Evolutionary conservation across 2,329 filamentous ascomycete genomes (phyloP).

Genomic region (Penicillium olsonii): DNA sequence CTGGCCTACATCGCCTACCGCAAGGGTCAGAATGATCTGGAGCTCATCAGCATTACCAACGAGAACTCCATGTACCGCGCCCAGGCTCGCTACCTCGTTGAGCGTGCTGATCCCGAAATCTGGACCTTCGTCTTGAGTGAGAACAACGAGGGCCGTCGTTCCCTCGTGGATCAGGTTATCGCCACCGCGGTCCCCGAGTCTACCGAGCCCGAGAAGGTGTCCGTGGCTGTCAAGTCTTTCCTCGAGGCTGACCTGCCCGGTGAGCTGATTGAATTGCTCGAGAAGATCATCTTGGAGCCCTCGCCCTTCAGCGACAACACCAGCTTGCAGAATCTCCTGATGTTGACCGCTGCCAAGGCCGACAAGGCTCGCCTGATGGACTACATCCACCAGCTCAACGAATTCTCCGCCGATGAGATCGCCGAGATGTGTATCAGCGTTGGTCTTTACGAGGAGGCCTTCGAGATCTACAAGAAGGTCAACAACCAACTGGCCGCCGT

Average conservation of each 20-base stretch:
- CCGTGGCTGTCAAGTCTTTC: conserved; percentile 89
- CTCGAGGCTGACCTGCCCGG: conserved; percentile 85
- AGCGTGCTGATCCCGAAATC: conserved; percentile 84
- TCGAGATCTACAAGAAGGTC: conserved; percentile 98
- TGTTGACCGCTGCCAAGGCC: conserved; percentile 94
- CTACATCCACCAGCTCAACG: conserved; percentile 88
- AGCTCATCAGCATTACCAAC: conserved; percentile 96
- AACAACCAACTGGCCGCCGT: conserved; percentile 83
- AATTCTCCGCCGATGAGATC: conserved; percentile 90
- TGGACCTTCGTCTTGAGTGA: conserved; percentile 94
- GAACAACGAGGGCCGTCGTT: conserved; percentile 93
- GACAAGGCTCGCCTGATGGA: conserved; percentile 94
- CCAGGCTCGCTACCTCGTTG: conserved; percentile 92
- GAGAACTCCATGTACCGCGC: conserved; percentile 99
- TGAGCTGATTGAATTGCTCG: conserved; percentile 93
- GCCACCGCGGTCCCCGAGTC: conserved; percentile 92
- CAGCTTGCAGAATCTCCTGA: conserved; percentile 91
- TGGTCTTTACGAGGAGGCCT: conserved; percentile 92
- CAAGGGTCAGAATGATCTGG: conserved; percentile 96
- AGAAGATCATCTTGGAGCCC: conserved; percentile 99
- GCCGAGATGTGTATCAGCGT: conserved; percentile 91
- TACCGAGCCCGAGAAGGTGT: conserved; percentile 90
- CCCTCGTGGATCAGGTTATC: conserved; percentile 93
- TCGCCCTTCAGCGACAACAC: conserved; percentile 97
- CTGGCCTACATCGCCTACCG: conserved; percentile 91